Percentiles rank a stretch among this genome's conserved stretches.
phyloP scores from a whole-genome alignment of 1,284 basidiomycete species.

The Pterula multifida region DNA sequence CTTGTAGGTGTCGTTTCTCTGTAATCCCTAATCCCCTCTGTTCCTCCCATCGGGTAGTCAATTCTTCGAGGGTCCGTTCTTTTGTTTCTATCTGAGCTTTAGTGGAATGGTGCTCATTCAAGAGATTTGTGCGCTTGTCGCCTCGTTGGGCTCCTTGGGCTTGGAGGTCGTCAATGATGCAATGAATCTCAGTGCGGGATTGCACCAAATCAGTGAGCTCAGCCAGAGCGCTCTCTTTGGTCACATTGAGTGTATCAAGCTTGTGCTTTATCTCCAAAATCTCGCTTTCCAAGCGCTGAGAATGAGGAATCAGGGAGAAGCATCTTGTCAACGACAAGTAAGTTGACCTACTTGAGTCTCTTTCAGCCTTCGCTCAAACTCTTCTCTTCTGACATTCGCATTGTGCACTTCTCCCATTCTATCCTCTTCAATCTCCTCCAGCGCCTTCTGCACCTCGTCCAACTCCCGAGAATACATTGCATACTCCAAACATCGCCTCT shows the following conservation, averaged over 20 bases:
- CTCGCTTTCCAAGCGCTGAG: conserved; percentile 60
- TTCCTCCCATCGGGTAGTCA: conserved; percentile 60
- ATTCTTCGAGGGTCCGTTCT: conserved; percentile 45
- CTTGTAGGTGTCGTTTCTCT: conserved; percentile 66
- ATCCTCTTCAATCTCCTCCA: conserved; percentile 81
- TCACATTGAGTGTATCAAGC: conserved; percentile 56
- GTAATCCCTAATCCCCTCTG: conserved; percentile 42
- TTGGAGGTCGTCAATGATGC: conserved; percentile 72
- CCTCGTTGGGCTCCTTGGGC: conserved; percentile 49
- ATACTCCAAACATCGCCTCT: conserved; percentile 92
- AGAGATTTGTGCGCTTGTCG: conserved; percentile 51
- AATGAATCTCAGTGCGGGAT: conserved; percentile 70
- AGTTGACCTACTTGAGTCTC: conserved; percentile 54
- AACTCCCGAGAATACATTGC: conserved; percentile 87
- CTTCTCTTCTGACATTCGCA: conserved; percentile 69
- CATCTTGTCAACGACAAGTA: conserved; percentile 2
- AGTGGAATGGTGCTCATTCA: conserved; percentile 53
- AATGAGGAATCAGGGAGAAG: conserved; percentile 3
- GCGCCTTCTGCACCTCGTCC: conserved; percentile 73
- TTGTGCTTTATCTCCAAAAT: conserved; percentile 63
- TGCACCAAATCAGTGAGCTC: conserved; percentile 76
- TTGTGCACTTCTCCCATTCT: conserved; percentile 73
- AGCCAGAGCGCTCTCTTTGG: conserved; percentile 59
- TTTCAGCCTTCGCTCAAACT: conserved; percentile 77
- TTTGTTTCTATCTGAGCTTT: conserved; percentile 51